Percentiles rank a stretch among this genome's conserved stretches.
These are phyloP conservation scores for Fusarium luffae DNA, from an alignment of 2,329 filamentous ascomycete genomes.

Conservation along the genomic window DNA sequence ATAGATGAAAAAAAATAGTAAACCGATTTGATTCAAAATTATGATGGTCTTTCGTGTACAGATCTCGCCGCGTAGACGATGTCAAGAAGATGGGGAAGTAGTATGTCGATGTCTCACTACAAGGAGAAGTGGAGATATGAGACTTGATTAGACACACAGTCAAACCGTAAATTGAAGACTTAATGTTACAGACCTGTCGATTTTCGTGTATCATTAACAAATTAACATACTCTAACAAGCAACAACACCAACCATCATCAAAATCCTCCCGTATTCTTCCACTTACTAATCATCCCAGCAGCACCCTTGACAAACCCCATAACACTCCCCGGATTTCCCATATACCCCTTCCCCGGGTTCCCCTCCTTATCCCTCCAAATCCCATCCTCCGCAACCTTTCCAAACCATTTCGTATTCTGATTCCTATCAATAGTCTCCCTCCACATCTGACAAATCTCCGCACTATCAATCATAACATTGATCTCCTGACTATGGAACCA, in stretches of 20 bases:
- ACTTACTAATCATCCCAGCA: constrained; percentile 27
- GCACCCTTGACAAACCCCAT: constrained; percentile 27
- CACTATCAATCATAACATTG: constrained; percentile 78
- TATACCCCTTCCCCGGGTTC: constrained; percentile 28
- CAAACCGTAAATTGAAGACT: not conserved
- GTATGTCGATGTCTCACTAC: constrained; percentile 42
- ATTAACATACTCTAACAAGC: not conserved
- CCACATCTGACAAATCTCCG: constrained; percentile 70
- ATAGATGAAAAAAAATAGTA: not conserved
- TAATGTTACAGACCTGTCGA: not conserved
- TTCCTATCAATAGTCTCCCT: constrained; percentile 70
- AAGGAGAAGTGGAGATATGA: constrained; percentile 49
- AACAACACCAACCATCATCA: not conserved
- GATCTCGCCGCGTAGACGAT: not conserved
- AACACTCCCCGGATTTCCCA: constrained; percentile 30
- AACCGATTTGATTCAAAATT: not conserved
- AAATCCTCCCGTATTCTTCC: constrained; percentile 20
- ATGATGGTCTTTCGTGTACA: not conserved
- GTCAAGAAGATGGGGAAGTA: not conserved
- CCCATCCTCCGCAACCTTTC: constrained; percentile 49
- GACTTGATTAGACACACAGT: constrained; percentile 18
- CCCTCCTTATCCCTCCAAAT: constrained; percentile 34
- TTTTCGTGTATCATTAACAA: not conserved
- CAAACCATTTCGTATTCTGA: constrained; percentile 73
- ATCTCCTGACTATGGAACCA: constrained; percentile 84